These are phyloP conservation scores for Aquilaria yunnanensis DNA, from an alignment of 345 rosid species.

Conservation along the genomic window DNA sequence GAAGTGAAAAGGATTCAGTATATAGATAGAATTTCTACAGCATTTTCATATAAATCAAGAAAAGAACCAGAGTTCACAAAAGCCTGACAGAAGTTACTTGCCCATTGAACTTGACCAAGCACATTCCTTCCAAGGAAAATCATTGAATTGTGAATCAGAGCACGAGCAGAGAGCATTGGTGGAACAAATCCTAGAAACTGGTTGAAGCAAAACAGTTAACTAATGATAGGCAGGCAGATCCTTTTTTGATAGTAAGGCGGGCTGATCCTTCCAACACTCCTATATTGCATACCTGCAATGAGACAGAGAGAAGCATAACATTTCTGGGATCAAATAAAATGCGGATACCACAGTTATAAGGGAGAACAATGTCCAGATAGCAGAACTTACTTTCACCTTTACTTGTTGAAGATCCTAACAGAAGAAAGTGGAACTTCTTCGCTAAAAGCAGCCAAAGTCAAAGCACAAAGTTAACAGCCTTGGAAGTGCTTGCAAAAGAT, in stretches of 20 bases:
- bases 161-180: conserved; percentile 36
- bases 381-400: conserved; percentile 56
- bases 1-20: too few species aligned
- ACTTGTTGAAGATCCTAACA: conserved; percentile 60
- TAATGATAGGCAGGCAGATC: conserved; percentile 77
- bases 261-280: conserved; percentile 83
- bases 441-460: conserved; percentile 84
- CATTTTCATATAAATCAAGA: too few species aligned
- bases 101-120: too few species aligned
- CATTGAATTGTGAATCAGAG: too few species aligned
- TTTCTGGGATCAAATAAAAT: conserved; percentile 6
- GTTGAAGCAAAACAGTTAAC: conserved; percentile 88
- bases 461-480: conserved; percentile 94
- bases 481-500: conserved; percentile 97
- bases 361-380: conserved; percentile 5
- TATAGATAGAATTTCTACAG: too few species aligned
- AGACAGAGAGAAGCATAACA: conserved; percentile 9
- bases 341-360: not conserved
- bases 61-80: too few species aligned
- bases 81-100: too few species aligned
- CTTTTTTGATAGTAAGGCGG: too few species aligned
- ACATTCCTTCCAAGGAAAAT: too few species aligned
- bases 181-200: conserved; percentile 96
- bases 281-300: conserved; percentile 71
- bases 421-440: conserved; percentile 38